Evolutionary conservation across 805 yeast genomes (phyloP).

Genomic region (Wickerhamiella kurtzmanii): DNA sequence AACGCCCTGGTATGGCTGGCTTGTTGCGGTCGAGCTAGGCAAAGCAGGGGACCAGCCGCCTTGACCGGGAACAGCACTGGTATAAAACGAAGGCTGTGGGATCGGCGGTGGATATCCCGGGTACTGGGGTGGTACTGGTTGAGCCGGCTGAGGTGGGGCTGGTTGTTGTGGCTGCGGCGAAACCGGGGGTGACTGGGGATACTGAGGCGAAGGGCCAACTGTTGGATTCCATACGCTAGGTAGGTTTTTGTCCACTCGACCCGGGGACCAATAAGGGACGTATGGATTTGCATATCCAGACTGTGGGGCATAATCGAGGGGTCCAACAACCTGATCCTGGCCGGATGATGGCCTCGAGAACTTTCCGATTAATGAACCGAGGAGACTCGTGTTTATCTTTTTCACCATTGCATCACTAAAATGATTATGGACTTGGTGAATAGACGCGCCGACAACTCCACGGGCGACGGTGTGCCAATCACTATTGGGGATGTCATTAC

Average conservation of each 20-base stretch:
- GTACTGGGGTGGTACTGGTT: not conserved
- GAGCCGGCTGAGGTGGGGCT: too few relatives aligned
- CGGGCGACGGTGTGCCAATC: slow-evolving; percentile 4
- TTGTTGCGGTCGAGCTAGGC: not conserved
- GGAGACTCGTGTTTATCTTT: not conserved
- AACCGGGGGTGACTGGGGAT: too few relatives aligned
- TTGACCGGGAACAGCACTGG: too few relatives aligned
- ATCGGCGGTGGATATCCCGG: not conserved
- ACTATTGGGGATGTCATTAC: not conserved
- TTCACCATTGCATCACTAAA: slow-evolving; percentile 1
- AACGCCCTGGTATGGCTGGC: not conserved
- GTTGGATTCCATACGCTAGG: not conserved
- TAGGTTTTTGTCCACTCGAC: not conserved
- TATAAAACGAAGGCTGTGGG: not conserved
- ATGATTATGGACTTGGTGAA: slow-evolving; percentile 4
- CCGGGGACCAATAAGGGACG: not conserved
- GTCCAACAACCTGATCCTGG: not conserved
- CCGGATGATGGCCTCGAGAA: not conserved
- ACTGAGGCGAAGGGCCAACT: not conserved
- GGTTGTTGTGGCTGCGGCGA: too few relatives aligned
- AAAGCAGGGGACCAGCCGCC: not conserved
- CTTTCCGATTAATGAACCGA: not conserved
- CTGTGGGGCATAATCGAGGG: not conserved
- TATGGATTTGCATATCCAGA: not conserved
- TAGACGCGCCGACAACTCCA: slow-evolving; percentile 11